A percentile compares a stretch with the other conserved stretches of the same genome.
Conservation (phyloP, 2,329 filamentous ascomycete species). For the Fusarium protoensiforme region DNA sequence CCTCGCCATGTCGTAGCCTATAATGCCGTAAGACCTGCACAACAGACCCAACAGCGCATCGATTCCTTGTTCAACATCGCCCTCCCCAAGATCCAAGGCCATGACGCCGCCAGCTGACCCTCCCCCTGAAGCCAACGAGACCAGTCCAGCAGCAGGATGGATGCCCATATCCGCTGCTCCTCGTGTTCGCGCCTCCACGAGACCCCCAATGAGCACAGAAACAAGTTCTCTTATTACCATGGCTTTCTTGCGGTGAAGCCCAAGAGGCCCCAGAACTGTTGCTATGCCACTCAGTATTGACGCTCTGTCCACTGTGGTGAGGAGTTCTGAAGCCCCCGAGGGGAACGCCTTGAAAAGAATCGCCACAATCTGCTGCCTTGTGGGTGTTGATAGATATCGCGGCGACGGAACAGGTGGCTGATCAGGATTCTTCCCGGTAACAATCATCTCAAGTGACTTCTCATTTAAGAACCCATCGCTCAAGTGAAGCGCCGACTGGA, state of each 20-base stretch:
- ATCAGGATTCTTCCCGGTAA: slow-evolving; percentile 68
- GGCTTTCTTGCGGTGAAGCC: slow-evolving; percentile 88
- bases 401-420: slow-evolving; percentile 63
- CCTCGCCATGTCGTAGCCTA: slow-evolving; percentile 57
- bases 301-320: slow-evolving; percentile 80
- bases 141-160: slow-evolving; percentile 89
- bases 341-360: slow-evolving; percentile 78
- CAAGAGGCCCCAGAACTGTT: slow-evolving; percentile 82
- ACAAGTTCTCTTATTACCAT: slow-evolving; percentile 90
- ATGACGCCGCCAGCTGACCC: slow-evolving; percentile 62
- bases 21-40: slow-evolving; percentile 73
- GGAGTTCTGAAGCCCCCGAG: slow-evolving; percentile 69
- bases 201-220: slow-evolving; percentile 81
- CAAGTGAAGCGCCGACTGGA: slow-evolving; percentile 74
- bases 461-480: slow-evolving; percentile 71
- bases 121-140: slow-evolving; percentile 71
- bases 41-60: slow-evolving; percentile 71
- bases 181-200: slow-evolving; percentile 90
- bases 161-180: slow-evolving; percentile 97
- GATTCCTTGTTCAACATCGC: slow-evolving; percentile 74
- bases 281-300: slow-evolving; percentile 87
- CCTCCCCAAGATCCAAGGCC: slow-evolving; percentile 71
- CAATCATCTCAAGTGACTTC: slow-evolving; percentile 71
- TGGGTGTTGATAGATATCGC: slow-evolving; percentile 65
- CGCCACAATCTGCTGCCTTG: slow-evolving; percentile 71